A percentile compares a stretch with the other conserved stretches of the same genome.
Conservation (phyloP, 202 grass and related monocot genomes). For the Bolboschoenoplectus hybrid region DNA sequence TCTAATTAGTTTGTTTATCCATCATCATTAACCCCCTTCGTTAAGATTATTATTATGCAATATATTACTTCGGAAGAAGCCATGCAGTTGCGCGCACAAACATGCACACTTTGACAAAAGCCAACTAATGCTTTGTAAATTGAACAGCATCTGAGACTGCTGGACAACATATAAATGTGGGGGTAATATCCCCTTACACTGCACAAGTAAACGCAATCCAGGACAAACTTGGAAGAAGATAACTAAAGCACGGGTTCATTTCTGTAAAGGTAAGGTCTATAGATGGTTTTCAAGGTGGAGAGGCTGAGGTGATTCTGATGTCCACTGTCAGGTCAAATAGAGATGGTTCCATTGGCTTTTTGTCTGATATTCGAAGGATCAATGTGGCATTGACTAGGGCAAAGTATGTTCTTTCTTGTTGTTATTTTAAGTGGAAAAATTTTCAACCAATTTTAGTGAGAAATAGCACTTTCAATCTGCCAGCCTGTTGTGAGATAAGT, state of each 20-base stretch:
- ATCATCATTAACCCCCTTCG: background rate
- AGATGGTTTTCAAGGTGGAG: slow-evolving; percentile 86
- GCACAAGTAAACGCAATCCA: slow-evolving; percentile 79
- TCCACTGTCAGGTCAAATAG: slow-evolving; percentile 83
- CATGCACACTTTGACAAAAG: background rate
- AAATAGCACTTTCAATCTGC: background rate
- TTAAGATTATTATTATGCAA: background rate
- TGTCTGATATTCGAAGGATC: slow-evolving; percentile 65
- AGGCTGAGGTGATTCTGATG: slow-evolving; percentile 83
- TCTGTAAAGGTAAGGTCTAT: slow-evolving; percentile 75
- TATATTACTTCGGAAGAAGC: background rate
- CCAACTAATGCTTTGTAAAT: slow-evolving; percentile 19
- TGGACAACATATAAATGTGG: slow-evolving; percentile 55
- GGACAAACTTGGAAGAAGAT: slow-evolving; percentile 68
- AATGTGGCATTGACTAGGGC: slow-evolving; percentile 86
- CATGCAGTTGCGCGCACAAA: background rate
- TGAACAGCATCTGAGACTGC: slow-evolving; percentile 47
- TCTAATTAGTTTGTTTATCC: background rate
- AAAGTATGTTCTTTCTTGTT: slow-evolving; percentile 53
- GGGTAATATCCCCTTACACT: slow-evolving; percentile 83
- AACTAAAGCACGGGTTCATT: slow-evolving; percentile 59
- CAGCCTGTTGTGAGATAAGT: background rate
- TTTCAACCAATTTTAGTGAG: slow-evolving; percentile 27
- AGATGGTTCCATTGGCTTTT: slow-evolving; percentile 70
- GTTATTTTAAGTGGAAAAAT: slow-evolving; percentile 24